Base-by-base conservation (phyloP, 306 rosid species). In the Cicer yamashitae region DNA sequence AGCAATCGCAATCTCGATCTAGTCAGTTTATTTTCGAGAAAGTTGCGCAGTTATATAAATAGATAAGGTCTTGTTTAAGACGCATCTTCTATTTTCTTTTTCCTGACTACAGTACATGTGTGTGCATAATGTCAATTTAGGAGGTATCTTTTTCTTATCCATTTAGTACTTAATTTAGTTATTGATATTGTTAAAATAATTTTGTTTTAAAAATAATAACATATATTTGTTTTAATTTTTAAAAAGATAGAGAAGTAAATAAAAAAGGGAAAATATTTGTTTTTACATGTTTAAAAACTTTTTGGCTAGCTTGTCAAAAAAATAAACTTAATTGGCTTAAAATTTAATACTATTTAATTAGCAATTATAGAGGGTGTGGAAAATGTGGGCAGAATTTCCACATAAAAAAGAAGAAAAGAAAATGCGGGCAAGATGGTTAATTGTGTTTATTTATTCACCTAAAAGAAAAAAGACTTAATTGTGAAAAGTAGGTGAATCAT, bases 321-420 rank as follows among this genome's bases (percentile, higher is more conserved):
- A 46, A 46, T 10, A n/a, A 11, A 46, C 0, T 46, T 11, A 46
- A 11, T 46, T 46, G 22, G 5, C 10, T 51, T 14, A 51, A 51
- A 14, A 15, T 51, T 51, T 51, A 2, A 11, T 4, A 30, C 37
- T 30, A 30, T 30, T 11, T 46, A 14, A 7, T 8, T 54, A 7
- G 34, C 15, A 54, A 54, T 18, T 20, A 56, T 10, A 20, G 34
- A 10, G 46, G 25, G 79, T 76, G 57, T 67, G 79, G 77, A 73
- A 73, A 77, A 77, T 67, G 77, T 68, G 59, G 67, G 0, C 54
- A 7, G 41, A 51, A 37, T 80, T 25, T 25, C 34, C 34, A 25
- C 34, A 25, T 25, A 25, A 20, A 20, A 17, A 20, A 20, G 22
- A 20, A 20, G 34, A 25, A 25, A 25, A 25, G 80, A 73, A 73